A percentile compares a stretch with the other conserved stretches of the same genome.
phyloP scores from a whole-genome alignment of 2,329 filamentous ascomycete genomes.

The Rhexocercosporidium sp. region DNA sequence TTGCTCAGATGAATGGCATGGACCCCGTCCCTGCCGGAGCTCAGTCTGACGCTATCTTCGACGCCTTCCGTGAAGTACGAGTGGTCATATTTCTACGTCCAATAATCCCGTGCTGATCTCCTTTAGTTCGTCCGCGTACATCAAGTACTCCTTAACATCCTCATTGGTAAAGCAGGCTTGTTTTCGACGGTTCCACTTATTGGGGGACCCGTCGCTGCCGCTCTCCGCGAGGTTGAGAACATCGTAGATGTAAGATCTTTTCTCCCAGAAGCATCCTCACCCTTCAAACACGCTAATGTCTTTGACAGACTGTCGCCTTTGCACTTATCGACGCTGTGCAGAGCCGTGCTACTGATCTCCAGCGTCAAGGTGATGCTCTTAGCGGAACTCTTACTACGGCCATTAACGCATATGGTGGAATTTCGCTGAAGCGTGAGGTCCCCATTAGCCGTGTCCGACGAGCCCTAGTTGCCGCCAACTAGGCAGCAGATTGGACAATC shows the following conservation, averaged over 20 bases:
- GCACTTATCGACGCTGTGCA: slow-evolving; percentile 27
- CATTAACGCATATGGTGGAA: not conserved
- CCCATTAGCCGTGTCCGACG: not conserved
- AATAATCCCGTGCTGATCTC: not conserved
- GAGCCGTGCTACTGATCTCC: slow-evolving; percentile 4
- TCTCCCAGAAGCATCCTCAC: not conserved
- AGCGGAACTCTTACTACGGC: not conserved
- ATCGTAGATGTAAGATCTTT: not conserved
- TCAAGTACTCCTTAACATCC: slow-evolving; percentile 42
- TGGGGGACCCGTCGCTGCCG: slow-evolving; percentile 38
- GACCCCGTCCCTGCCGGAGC: not conserved
- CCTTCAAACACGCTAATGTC: not conserved
- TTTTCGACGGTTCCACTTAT: slow-evolving; percentile 39
- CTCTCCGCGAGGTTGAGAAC: slow-evolving; percentile 37
- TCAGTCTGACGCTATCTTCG: slow-evolving; percentile 26
- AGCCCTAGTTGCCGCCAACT: not conserved
- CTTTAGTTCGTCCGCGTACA: slow-evolving; percentile 41
- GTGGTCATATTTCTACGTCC: not conserved
- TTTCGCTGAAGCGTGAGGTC: not conserved
- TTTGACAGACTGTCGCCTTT: slow-evolving; percentile 30
- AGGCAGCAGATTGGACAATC: no score
- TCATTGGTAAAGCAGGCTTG: slow-evolving; percentile 45
- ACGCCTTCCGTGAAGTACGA: slow-evolving; percentile 39
- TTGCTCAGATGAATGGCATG: slow-evolving; percentile 17
- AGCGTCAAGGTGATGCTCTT: not conserved